phyloP scores from a whole-genome alignment of 441 rosid species.

The Metrosideros polymorpha region DNA sequence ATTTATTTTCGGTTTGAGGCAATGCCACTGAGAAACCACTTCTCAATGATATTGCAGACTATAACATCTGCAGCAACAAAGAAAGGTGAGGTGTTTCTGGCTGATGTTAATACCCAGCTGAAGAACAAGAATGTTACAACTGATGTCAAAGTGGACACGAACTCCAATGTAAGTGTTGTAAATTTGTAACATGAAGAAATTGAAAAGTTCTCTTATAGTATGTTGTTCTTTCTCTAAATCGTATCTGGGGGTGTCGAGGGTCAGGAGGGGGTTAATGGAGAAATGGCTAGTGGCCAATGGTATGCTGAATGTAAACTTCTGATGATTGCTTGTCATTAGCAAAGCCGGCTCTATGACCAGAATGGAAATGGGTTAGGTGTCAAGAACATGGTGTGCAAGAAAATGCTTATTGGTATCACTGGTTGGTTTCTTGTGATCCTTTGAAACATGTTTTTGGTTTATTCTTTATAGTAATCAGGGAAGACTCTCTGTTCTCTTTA shows the following conservation, averaged over 20 bases:
- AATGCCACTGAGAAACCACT: not conserved
- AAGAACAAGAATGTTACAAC: slow-evolving; percentile 78
- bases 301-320: not conserved
- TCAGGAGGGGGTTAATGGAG: not conserved
- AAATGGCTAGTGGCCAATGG: not conserved
- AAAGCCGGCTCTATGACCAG: not conserved
- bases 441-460: not conserved
- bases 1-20: not conserved
- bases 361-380: not conserved
- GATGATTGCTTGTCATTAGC: not conserved
- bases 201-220: not conserved
- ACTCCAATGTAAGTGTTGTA: slow-evolving; percentile 61
- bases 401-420: not conserved
- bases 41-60: slow-evolving; percentile 21
- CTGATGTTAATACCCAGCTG: slow-evolving; percentile 64
- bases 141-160: slow-evolving; percentile 86
- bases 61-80: slow-evolving; percentile 47
- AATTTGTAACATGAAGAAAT: not conserved
- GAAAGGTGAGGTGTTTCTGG: slow-evolving; percentile 49
- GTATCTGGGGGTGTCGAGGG: not conserved
- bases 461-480: not conserved
- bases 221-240: not conserved
- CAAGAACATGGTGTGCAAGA: not conserved
- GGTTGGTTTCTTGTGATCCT: not conserved
- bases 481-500: not conserved